Evolutionary conservation across 306 rosid genomes (phyloP).

Genomic region (Lotus japonicus): DNA sequence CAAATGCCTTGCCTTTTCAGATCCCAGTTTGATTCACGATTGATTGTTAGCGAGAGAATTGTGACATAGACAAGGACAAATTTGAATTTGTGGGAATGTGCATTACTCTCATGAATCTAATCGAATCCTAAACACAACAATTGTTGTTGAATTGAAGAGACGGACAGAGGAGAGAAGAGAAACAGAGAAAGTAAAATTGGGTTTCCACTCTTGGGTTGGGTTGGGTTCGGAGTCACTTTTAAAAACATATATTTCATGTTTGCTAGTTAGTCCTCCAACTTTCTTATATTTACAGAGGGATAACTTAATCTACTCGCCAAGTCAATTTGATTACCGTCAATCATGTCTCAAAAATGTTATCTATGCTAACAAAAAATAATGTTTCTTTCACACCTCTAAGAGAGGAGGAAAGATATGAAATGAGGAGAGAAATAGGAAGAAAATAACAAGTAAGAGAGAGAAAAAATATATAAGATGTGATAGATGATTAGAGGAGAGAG

Average conservation of each 20-base stretch:
- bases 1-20: neutral
- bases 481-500: too few species aligned
- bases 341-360: too few species aligned
- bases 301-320: too few species aligned
- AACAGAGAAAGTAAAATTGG: neutral
- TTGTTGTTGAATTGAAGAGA: neutral
- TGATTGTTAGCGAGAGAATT: neutral
- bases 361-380: too few species aligned
- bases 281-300: neutral
- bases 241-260: neutral
- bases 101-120: conserved; percentile 17
- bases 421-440: too few species aligned
- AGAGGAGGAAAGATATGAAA: too few species aligned
- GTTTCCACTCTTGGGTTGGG: neutral
- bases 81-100: neutral
- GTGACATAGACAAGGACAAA: neutral
- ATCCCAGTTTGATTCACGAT: neutral
- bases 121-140: neutral
- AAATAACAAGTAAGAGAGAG: too few species aligned
- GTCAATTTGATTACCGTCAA: too few species aligned
- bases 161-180: neutral
- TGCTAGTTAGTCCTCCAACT: neutral
- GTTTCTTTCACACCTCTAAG: too few species aligned
- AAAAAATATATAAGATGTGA: too few species aligned
- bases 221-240: neutral